Evolutionary conservation across 2,329 filamentous ascomycete genomes (phyloP), one percentile per base, ranked within the genome.

Genomic region (Penicillium vulpinum): DNA sequence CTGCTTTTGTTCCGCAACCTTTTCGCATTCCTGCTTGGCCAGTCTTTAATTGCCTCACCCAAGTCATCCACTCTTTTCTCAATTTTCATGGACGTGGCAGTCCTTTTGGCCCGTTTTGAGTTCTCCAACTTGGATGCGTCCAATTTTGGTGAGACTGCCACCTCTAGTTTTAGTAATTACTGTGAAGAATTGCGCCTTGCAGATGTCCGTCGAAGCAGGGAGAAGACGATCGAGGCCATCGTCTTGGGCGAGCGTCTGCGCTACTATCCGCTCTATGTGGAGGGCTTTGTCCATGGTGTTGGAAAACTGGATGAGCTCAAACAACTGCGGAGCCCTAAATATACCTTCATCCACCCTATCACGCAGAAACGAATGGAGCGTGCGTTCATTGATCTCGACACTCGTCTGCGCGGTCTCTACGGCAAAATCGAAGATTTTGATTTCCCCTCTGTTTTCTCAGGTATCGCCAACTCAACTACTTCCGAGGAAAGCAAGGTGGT

Each of bases 221-320:
- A 96, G 70, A 95, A 94, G 80, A 96, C 90, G 0, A 81, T 97
- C 24, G 91, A 97, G 74, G 90, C 88, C 0, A 82, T 97, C 45
- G 83, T 97, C n/a, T 80, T 99, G 11, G 92, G 90, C 54, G 93
- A 99, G 76, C 85, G 85, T 36, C 90, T 97, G 86, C 87, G 88
- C 56, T 96, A 85, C 46, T 85, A 88, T 67, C 83, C 87, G 8
- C 82, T 99, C 2, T 97, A 96, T 75, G 91, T 90, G 57, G 92
- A 97, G 73, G 91, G 91, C 0, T 97, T 97, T 68, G 87, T 92
- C 5, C 94, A 97, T 73, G 91, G 88, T 0, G 91, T 90, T 10
- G 94, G 93, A 48, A 95, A 94, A 74, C 91, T 83, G 61, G 81
- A 93, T 57, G 84, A 90, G 21, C 82, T 91, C 31, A 85, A 92